phyloP scores from a whole-genome alignment of 306 rosid species.

The Trifolium fragiferum region DNA sequence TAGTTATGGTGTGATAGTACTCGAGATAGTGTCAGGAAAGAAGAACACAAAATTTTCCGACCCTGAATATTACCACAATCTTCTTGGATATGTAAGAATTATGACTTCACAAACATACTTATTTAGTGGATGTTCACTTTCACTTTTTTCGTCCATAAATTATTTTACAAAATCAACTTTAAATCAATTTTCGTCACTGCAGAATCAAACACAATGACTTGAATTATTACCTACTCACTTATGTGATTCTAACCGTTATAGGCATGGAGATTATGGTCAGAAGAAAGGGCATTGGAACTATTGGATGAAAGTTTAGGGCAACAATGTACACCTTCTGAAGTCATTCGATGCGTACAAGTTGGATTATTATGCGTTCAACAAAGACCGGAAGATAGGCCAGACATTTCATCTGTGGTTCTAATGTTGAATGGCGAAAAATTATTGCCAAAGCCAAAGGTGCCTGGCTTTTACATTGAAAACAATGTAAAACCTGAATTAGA shows the following conservation, averaged over 20 bases:
- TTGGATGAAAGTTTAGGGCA: background rate
- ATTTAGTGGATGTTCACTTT: background rate
- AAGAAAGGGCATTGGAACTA: constrained; percentile 2
- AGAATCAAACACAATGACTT: background rate
- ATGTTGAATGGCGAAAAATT: background rate
- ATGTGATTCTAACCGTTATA: background rate
- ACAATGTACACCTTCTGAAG: background rate
- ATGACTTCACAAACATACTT: background rate
- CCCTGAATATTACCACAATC: background rate
- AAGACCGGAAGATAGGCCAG: constrained; percentile 1
- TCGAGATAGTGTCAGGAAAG: background rate
- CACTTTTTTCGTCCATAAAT: background rate
- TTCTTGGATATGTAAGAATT: constrained; percentile 24
- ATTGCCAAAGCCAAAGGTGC: constrained; percentile 15
- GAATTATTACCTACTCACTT: background rate
- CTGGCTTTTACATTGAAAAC: constrained; percentile 1
- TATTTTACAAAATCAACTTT: background rate
- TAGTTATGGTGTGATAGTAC: constrained; percentile 15
- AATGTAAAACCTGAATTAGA: background rate
- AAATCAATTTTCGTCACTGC: background rate
- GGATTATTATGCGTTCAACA: constrained; percentile 1
- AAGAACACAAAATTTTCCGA: background rate
- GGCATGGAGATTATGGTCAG: constrained; percentile 26
- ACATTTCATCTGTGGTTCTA: background rate
- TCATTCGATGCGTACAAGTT: background rate